Evolutionary conservation across 805 yeast genomes (phyloP).

Genomic region (Pichia nakasei): DNA sequence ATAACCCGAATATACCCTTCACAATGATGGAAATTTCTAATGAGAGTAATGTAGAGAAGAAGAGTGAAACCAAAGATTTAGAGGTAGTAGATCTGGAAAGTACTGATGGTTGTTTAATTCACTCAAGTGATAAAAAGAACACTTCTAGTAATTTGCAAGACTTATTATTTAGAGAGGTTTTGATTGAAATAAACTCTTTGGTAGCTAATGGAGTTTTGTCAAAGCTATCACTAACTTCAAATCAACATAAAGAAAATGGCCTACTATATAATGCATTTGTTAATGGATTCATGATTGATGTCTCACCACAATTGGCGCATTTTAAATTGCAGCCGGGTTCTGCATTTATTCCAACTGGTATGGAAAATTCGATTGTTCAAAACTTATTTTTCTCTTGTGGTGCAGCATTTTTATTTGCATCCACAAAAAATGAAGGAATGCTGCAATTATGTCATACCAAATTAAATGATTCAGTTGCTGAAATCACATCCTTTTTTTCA

Average conservation of each 20-base stretch:
- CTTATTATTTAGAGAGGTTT: constrained; percentile 17
- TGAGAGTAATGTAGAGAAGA: no score
- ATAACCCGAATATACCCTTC: no score
- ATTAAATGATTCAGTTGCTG: constrained; percentile 4
- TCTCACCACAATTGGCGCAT: constrained; percentile 36
- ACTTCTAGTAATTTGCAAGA: constrained; percentile 7
- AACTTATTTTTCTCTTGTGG: constrained; percentile 35
- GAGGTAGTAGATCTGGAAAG: no score
- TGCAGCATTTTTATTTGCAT: constrained; percentile 29
- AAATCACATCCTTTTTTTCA: not conserved
- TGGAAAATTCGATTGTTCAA: constrained; percentile 22
- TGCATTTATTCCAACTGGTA: constrained; percentile 31
- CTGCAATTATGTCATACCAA: constrained; percentile 18
- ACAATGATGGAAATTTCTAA: no score
- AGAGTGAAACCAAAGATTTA: no score
- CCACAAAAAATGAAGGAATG: constrained; percentile 13
- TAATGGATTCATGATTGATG: constrained; percentile 32
- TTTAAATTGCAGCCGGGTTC: constrained; percentile 32
- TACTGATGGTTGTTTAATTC: no score
- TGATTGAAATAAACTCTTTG: constrained; percentile 10
- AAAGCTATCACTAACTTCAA: not conserved
- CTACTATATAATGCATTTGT: constrained; percentile 28
- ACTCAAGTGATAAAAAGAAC: no score
- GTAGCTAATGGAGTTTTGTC: not conserved
- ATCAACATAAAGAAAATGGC: not conserved